A percentile compares a stretch with the other conserved stretches of the same genome.
Conservation (phyloP, 176 grass and related monocot genomes). For the Pharus latifolius region DNA sequence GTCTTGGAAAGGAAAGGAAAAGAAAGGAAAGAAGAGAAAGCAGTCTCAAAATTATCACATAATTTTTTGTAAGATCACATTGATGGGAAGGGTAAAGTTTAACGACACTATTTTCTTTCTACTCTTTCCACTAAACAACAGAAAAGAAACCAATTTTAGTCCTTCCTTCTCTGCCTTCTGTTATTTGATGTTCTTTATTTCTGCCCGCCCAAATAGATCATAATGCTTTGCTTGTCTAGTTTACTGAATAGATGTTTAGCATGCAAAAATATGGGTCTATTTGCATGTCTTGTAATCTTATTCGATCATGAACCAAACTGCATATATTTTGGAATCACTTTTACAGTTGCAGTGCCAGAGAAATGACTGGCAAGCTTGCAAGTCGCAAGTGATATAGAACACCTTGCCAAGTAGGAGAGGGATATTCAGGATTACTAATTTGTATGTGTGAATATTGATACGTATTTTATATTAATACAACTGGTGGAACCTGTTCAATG, state of each 20-base stretch:
- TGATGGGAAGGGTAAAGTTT: too few relatives aligned
- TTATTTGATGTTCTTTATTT: not conserved
- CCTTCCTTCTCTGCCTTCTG: not conserved
- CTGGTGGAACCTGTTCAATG: not conserved
- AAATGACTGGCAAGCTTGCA: not conserved
- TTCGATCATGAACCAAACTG: not conserved
- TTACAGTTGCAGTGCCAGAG: not conserved
- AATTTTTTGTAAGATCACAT: too few relatives aligned
- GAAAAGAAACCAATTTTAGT: not conserved
- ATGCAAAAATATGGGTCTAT: not conserved
- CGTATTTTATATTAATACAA: not conserved
- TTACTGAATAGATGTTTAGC: not conserved
- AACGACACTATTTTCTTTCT: not conserved
- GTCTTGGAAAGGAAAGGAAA: too few relatives aligned
- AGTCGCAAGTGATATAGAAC: not conserved
- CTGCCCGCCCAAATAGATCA: not conserved
- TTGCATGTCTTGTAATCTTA: not conserved
- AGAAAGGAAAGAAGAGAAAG: too few relatives aligned
- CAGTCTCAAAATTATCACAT: too few relatives aligned
- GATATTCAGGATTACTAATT: not conserved
- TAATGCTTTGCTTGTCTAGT: not conserved
- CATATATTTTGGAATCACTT: constrained; percentile 3
- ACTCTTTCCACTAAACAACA: not conserved
- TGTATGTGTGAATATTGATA: too few relatives aligned
- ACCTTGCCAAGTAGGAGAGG: constrained; percentile 5